Conservation (phyloP, 116 monocot genomes). For the Cymodocea nodosa region DNA sequence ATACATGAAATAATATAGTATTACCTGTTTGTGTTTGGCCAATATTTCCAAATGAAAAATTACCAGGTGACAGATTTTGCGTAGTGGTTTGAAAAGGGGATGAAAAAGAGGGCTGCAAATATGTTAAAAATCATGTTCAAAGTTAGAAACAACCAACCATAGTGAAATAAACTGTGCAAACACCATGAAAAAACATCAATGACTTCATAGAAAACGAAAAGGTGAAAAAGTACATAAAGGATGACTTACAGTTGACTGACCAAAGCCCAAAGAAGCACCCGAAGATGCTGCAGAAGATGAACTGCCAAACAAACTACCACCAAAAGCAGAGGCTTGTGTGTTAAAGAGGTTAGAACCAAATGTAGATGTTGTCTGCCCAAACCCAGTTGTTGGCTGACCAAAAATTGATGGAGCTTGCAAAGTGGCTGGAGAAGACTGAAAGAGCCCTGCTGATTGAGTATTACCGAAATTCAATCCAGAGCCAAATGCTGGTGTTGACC, state of each 20-base stretch:
- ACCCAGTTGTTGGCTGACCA: constrained; percentile 57
- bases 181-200: too few relatives aligned
- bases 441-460: constrained; percentile 72
- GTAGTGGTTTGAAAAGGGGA: constrained; percentile 50
- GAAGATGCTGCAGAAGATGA: constrained; percentile 16
- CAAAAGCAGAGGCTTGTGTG: constrained; percentile 18
- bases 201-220: background rate
- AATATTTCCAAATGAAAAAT: constrained; percentile 56
- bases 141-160: background rate
- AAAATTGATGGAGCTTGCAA: constrained; percentile 57
- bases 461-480: constrained; percentile 46
- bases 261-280: constrained; percentile 5
- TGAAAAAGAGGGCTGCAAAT: constrained; percentile 48
- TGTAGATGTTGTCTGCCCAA: constrained; percentile 47
- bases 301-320: constrained; percentile 20
- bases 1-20: background rate
- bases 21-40: constrained; percentile 63
- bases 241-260: constrained; percentile 9
- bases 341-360: constrained; percentile 23
- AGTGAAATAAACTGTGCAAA: background rate
- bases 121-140: background rate
- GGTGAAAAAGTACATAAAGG: background rate
- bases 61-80: constrained; percentile 34
- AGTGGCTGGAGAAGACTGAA: constrained; percentile 58
- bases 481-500: constrained; percentile 55